Evolutionary conservation across 2,329 filamentous ascomycete species (phyloP).

Genomic region (Graphiopsis chlorocephala): DNA sequence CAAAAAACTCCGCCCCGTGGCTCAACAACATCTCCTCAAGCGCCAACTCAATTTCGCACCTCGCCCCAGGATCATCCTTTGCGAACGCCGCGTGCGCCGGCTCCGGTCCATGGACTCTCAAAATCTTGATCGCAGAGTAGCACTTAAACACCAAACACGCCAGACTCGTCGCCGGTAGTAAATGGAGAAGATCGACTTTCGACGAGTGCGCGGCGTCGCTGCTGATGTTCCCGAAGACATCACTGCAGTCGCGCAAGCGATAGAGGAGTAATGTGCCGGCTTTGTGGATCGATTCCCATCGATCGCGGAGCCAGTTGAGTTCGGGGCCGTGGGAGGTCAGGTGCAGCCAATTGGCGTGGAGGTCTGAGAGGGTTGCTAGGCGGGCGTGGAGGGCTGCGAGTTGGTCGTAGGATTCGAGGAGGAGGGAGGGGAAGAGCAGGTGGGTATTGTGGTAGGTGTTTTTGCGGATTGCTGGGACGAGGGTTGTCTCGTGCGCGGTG

Average conservation of each 20-base stretch:
- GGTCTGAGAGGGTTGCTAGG: constrained; percentile 22
- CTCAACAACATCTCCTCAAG: constrained; percentile 34
- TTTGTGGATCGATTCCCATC: constrained; percentile 32
- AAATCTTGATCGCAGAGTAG: constrained; percentile 29
- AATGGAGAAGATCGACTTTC: constrained; percentile 25
- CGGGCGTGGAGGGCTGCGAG: constrained; percentile 22
- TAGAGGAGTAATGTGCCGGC: constrained; percentile 34
- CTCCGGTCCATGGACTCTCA: constrained; percentile 32
- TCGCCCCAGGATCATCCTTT: constrained; percentile 22
- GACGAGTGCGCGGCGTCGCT: constrained; percentile 13
- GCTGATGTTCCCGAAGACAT: background rate
- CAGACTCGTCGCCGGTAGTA: constrained; percentile 31
- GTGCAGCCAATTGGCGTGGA: constrained; percentile 31
- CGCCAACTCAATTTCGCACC: constrained; percentile 34
- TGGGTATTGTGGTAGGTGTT: constrained; percentile 19
- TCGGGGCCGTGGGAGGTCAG: constrained; percentile 28
- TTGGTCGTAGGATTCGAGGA: constrained; percentile 11
- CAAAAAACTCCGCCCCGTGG: constrained; percentile 31
- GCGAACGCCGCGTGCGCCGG: constrained; percentile 24
- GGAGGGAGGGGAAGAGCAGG: constrained; percentile 28
- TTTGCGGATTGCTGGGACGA: constrained; percentile 27
- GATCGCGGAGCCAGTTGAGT: constrained; percentile 32
- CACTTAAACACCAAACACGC: constrained; percentile 35
- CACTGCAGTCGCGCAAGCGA: constrained; percentile 28
- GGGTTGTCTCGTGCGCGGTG: constrained; percentile 28